These are phyloP conservation scores for Trichoderma erinaceum DNA, from an alignment of 495 filamentous ascomycete species.

Conservation along the genomic window DNA sequence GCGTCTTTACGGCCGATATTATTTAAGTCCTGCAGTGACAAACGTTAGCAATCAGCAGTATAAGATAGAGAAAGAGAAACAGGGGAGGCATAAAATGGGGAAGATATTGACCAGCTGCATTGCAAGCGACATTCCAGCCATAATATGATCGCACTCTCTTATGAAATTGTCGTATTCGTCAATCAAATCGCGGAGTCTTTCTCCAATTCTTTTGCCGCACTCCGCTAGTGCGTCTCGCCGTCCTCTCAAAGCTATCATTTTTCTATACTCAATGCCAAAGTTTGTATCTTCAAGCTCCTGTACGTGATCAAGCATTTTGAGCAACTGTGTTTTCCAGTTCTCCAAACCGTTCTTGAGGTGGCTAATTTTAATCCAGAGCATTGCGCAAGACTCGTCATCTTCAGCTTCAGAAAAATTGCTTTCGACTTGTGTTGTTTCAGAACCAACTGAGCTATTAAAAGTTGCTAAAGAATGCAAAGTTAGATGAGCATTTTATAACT, in stretches of 20 bases:
- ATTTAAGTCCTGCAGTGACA: neutral
- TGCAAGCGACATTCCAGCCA: conserved; percentile 4
- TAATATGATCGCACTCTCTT: conserved; percentile 3
- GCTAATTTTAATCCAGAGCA: conserved; percentile 2
- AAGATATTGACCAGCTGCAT: neutral
- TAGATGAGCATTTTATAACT: neutral
- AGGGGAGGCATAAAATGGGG: neutral
- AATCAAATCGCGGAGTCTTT: neutral
- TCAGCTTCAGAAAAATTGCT: neutral
- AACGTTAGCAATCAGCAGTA: neutral
- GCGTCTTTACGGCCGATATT: neutral
- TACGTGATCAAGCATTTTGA: neutral
- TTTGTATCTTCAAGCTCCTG: neutral
- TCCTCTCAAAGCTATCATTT: neutral
- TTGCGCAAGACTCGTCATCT: neutral
- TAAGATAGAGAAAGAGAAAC: neutral
- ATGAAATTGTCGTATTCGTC: neutral
- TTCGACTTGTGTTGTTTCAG: neutral
- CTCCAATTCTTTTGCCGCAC: neutral
- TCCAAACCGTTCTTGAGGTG: neutral
- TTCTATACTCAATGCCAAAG: neutral
- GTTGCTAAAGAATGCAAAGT: neutral
- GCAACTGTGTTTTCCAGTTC: neutral
- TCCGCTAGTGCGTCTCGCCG: neutral
- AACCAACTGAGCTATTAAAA: neutral